Base-by-base conservation (phyloP, 139 green algal genomes). In the Astrephomene gubernaculifera region DNA sequence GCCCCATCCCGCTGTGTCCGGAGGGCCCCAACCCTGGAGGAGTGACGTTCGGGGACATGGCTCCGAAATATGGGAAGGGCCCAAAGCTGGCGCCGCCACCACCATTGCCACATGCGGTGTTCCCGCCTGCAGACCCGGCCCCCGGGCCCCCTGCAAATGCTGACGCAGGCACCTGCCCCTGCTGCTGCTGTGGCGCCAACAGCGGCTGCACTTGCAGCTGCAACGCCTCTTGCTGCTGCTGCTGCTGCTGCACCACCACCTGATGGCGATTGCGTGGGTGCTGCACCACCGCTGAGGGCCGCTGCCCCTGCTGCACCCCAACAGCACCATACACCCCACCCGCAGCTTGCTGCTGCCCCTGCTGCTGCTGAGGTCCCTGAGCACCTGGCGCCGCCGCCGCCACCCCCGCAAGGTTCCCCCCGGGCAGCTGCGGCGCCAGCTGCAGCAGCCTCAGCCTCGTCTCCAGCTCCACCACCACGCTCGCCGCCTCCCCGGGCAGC, bases 401-500 rank as follows among this genome's bases (percentile, higher is more conserved):
- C n/a, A n/a, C n/a, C n/a, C n/a, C n/a, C n/a, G n/a, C n/a, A n/a
- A n/a, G n/a, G n/a, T n/a, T n/a, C n/a, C n/a, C n/a, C n/a, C n/a
- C n/a, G n/a, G 36, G 10, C 65, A 57, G 21, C 39, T 79, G 71
- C 1, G 65, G 45, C 29, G 71, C 45, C 35, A 65, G 43, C 45
- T 80, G 44, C 45, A 64, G 49, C 71, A 80, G 71, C 73, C 73
- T 33, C 53, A 68, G 73, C 53, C 53, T 33, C 52, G 73, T 54
- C 53, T 81, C 73, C 52, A 81, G 35, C 49, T 81, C 73, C 73
- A 81, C 73, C 35, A 81, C 73, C 73, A 81, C 73, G 38, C 52
- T 69, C 36, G 73, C 73, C 25, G 73, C 73, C 33, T 81, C 73
- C 21, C 73, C 73, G 3, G 73, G 19, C 49, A 53, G 52, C 73